Evolutionary conservation across 495 filamentous ascomycete species (phyloP).

Genomic region (Oidiodendron maius): DNA sequence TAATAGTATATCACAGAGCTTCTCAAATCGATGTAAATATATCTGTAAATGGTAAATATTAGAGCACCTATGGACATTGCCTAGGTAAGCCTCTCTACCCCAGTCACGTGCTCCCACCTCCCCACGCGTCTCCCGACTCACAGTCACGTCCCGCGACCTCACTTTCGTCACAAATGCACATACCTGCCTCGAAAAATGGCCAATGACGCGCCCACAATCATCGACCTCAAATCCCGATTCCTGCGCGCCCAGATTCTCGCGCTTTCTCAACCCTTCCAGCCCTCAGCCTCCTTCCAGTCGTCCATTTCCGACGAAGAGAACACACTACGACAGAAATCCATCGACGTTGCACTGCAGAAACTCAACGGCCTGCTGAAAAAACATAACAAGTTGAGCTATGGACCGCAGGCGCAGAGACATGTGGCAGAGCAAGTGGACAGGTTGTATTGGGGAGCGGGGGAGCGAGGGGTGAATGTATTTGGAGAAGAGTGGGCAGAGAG

Average conservation of each 20-base stretch:
- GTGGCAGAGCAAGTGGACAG: slow-evolving; percentile 77
- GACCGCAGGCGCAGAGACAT: slow-evolving; percentile 68
- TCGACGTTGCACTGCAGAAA: slow-evolving; percentile 40
- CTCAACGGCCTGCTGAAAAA: slow-evolving; percentile 63
- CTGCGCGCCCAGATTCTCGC: slow-evolving; percentile 19
- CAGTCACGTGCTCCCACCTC: background rate
- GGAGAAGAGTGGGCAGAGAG: slow-evolving; percentile 39
- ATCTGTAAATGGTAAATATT: too few species aligned
- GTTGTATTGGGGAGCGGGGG: slow-evolving; percentile 57
- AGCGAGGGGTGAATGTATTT: slow-evolving; percentile 25
- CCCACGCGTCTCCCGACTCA: background rate
- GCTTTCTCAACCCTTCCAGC: slow-evolving; percentile 17
- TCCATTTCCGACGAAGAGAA: slow-evolving; percentile 40
- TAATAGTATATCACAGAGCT: too few species aligned
- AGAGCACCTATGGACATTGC: too few species aligned
- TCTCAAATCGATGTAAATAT: too few species aligned
- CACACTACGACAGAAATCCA: slow-evolving; percentile 45
- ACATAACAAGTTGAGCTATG: slow-evolving; percentile 67
- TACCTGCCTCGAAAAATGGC: slow-evolving; percentile 5
- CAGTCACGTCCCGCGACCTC: too few species aligned
- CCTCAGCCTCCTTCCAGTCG: slow-evolving; percentile 5
- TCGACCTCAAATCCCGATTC: slow-evolving; percentile 20
- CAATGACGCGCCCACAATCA: slow-evolving; percentile 18
- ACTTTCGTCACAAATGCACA: too few species aligned
- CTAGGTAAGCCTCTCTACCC: background rate